Evolutionary conservation across 495 filamentous ascomycete species (phyloP), one percentile per base, ranked within the genome.

Genomic region (Lophiotrema nucula): DNA sequence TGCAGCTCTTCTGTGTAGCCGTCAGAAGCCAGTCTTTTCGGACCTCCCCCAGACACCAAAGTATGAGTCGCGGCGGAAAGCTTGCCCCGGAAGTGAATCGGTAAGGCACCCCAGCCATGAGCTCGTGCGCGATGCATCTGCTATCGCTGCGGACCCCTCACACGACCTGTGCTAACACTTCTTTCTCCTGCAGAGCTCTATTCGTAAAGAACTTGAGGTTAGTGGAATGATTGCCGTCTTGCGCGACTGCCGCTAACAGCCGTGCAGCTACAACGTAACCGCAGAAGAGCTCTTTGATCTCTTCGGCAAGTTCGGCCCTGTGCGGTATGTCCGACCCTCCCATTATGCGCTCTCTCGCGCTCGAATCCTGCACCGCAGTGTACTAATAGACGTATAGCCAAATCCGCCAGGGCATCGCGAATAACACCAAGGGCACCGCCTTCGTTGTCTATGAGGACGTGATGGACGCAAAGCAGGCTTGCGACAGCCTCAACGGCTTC

Each of bases 361-460:
- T 38, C 21, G 22, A 19, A 23, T 25, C 18, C 18, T 24, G 11
- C 23, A 8, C 12, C 15, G 45, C 38, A 43, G 55, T 64, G 38
- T 43, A 18, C 39, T 43, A 43, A 43, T 18, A 64, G 44, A 3
- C n/a, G 24, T 35, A 31, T 66, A 97, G 93, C 61, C 93, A 97
- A 88, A 93, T 98, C 69, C 92, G 93, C 69, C 92, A 97, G 76
- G 93, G 93, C 66, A 97, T 96, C 67, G 90, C 92, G 57, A 91
- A 84, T 76, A 95, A 95, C 71, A 96, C 93, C 63, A 98, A 97
- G 73, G 93, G 93, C 67, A 98, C 93, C 24, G 92, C 90, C 67
- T 98, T 95, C 77, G 95, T 98, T 45, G 93, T 98, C 71, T 98
- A 95, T 78, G 95, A 97, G 73, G 95, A 98, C 77, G 95, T 97